phyloP scores from a whole-genome alignment of 768 basidiomycete genomes.

The Agrocybe praecox region DNA sequence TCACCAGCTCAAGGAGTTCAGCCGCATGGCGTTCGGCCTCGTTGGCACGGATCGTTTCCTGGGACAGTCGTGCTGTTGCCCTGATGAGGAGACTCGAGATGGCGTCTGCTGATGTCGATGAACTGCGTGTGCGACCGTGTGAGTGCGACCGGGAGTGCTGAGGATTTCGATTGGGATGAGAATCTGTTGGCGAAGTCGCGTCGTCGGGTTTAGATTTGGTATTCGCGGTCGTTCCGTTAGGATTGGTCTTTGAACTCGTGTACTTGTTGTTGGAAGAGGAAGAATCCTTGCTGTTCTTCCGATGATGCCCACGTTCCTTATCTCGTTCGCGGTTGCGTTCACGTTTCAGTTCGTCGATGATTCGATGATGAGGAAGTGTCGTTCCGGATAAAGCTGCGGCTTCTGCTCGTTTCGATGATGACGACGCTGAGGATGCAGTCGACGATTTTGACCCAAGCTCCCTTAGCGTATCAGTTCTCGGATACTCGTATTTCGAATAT shows the following conservation, averaged over 20 bases:
- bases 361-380: not conserved
- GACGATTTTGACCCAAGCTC: not conserved
- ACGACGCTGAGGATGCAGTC: not conserved
- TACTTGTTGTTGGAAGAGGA: not conserved
- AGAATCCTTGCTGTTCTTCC: not conserved
- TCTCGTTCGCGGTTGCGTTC: not conserved
- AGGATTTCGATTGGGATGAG: constrained; percentile 15
- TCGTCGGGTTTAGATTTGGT: not conserved
- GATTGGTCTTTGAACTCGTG: not conserved
- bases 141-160: constrained; percentile 1
- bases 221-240: not conserved
- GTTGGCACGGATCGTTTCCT: constrained; percentile 41
- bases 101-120: constrained; percentile 17
- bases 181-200: constrained; percentile 17
- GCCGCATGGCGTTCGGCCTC: constrained; percentile 34
- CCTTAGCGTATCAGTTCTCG: no score
- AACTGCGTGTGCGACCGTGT: constrained; percentile 5
- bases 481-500: not conserved
- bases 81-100: constrained; percentile 20
- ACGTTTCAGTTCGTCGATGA: not conserved
- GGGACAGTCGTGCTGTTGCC: constrained; percentile 26
- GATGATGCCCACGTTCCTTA: not conserved
- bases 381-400: not conserved
- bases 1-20: constrained; percentile 34
- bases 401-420: not conserved